Evolutionary conservation across 352 stramenopile species (phyloP), one percentile per base, ranked within the genome.

Genomic region (Sclerospora graminicola): DNA sequence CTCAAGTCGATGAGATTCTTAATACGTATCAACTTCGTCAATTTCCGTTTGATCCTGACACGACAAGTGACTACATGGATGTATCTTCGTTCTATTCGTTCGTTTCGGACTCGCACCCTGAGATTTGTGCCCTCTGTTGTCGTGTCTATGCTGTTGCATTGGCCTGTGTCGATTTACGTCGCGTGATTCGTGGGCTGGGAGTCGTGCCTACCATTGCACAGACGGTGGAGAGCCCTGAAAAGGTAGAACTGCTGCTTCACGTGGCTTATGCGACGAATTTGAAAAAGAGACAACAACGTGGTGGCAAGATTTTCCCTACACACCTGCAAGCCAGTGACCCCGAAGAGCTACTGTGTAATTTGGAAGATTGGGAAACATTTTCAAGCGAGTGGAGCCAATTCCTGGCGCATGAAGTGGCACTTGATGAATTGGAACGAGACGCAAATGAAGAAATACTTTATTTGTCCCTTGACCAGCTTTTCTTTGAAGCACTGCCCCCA

Each of bases 31-130:
- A 82, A 33, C 47, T 71, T 30, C 72, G 67, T 8, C 68, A 84
- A 30, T 89, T 86, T 33, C 76, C 79, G 10, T 89, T 91, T 16
- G 76, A 89, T 44, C 41, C 52, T 1, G 66, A 76, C 21, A 87
- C 73, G 11, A 85, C 76, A 15, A 77, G 57, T 46, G 76, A 84
- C 43, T 88, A 90, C 48, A 55, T 69, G 0, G 76, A 91, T 40
- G 73, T 88, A 30, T 84, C 72, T 30, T 88, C 76, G 5, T 91
- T 91, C 48, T 91, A 91, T 52, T 86, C 76, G 42, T 86, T 87
- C 35, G 64, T 91, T 6, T 83, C 79, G 6, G 74, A 88, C 39
- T 85, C 79, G 5, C 66, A 88, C 29, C 74, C 74, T 1, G 74
- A 91, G 48, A 79, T 91, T 11, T 87, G 74, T 15, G 76, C 76